Evolutionary conservation across 257 asterid species (phyloP), one percentile per base, ranked within the genome.

Genomic region (Primulina tabacum): DNA sequence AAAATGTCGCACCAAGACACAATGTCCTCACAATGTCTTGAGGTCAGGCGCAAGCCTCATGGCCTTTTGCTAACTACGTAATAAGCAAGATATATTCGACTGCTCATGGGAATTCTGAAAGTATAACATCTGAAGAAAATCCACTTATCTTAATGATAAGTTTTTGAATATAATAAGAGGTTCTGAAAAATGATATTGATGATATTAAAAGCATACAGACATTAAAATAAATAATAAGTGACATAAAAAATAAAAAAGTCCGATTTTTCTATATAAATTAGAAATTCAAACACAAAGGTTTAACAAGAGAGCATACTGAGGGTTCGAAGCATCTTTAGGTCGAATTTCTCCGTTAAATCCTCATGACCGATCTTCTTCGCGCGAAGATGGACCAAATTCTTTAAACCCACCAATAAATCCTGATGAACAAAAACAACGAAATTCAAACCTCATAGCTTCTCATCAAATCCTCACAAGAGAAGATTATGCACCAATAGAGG

Each of bases 331-430:
- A 75, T 79, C 80, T 68, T 78, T 82, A 90, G 79, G 73, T 88
- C 84, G 65, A 86, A 85, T 40, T 85, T 81, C 63, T 74, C 72
- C 2, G 88, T 85, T 65, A 92, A 52, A 69, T 68, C 64, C 61
- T 80, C 81, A 12, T 77, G 84, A 26, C 92, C 91, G 47, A 90
- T 84, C 71, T 72, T 71, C 75, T 82, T 64, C 14, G 97, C 96
- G 17, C 95, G 86, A 76, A 79, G 74, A n/a, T 62, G 61, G n/a
- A 79, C 84, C 90, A 92, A 29, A 43, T 47, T 70, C 72, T 90
- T 92, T 50, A 92, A 77, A 60, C 82, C 76, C 77, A 78, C 76
- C 73, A 92, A 62, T 60, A 88, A 63, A 78, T 92, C 96, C 97
- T 92, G 67, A 24, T 11, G 52, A 65, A 62, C 62, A 62, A 52